Percentiles rank a stretch among this genome's conserved stretches.
phyloP scores from a whole-genome alignment of 352 stramenopile species.

The Globisporangium yorkense region DNA sequence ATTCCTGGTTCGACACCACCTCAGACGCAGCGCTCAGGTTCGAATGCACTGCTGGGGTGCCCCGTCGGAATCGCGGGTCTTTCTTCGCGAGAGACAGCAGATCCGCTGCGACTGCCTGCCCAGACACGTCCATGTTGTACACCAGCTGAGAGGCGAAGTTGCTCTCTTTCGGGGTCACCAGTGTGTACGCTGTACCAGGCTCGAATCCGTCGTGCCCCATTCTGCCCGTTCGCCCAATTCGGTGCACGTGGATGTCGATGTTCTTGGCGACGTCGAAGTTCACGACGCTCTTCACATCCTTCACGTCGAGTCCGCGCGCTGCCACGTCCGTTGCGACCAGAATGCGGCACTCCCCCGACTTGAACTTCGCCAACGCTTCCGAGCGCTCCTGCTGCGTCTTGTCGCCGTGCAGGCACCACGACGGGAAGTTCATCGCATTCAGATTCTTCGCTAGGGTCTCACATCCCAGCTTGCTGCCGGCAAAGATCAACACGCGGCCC shows the following conservation, averaged over 20 bases:
- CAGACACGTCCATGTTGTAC: constrained; percentile 79
- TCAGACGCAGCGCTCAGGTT: neutral
- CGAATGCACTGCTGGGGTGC: constrained; percentile 11
- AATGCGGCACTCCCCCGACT: constrained; percentile 49
- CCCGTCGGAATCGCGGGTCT: constrained; percentile 48
- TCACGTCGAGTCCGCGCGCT: constrained; percentile 83
- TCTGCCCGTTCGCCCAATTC: constrained; percentile 83
- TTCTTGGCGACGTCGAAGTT: constrained; percentile 91
- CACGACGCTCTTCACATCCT: constrained; percentile 87
- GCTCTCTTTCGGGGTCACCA: constrained; percentile 66
- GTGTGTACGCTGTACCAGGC: constrained; percentile 75
- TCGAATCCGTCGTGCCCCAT: constrained; percentile 80
- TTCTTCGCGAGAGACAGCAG: constrained; percentile 49
- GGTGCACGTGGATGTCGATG: constrained; percentile 89
- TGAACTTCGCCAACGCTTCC: constrained; percentile 64
- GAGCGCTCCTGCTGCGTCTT: constrained; percentile 74
- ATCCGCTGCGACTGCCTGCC: constrained; percentile 46
- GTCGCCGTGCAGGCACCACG: constrained; percentile 69
- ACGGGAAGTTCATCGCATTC: constrained; percentile 25
- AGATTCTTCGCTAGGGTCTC: constrained; percentile 79
- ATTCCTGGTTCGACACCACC: neutral
- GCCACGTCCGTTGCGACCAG: constrained; percentile 88
- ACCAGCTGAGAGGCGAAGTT: constrained; percentile 77
- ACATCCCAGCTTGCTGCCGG: constrained; percentile 76
- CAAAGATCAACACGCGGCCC: constrained; percentile 85